Conservation (phyloP, 257 asterid genomes). For the Perilla frutescens region DNA sequence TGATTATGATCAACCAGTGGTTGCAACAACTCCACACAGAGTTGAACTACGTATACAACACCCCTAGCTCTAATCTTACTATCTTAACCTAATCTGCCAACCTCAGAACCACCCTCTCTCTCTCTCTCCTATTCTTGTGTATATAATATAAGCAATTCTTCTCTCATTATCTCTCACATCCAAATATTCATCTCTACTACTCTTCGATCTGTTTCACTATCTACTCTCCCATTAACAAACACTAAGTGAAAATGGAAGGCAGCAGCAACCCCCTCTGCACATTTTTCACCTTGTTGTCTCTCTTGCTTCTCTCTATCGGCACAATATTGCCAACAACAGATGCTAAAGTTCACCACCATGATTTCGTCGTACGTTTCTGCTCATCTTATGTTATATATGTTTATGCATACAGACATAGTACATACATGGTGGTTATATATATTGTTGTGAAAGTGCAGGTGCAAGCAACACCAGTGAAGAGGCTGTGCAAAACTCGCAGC, state of each 20-base stretch:
- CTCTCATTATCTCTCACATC: constrained; percentile 47
- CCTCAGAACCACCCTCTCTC: constrained; percentile 55
- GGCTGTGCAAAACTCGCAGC: constrained; percentile 77
- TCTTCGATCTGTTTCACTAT: too few species aligned
- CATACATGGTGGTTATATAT: neutral
- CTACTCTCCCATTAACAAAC: too few species aligned
- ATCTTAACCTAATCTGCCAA: constrained; percentile 78
- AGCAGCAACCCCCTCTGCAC: constrained; percentile 31
- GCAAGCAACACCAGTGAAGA: constrained; percentile 84
- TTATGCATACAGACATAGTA: too few species aligned
- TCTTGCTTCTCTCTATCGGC: constrained; percentile 51
- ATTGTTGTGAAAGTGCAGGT: constrained; percentile 45
- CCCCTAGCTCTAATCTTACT: constrained; percentile 40
- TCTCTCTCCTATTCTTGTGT: constrained; percentile 43
- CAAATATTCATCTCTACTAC: constrained; percentile 23
- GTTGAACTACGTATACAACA: constrained; percentile 50
- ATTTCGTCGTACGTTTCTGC: constrained; percentile 66
- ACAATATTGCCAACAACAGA: constrained; percentile 42
- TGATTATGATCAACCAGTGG: constrained; percentile 62
- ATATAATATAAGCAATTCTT: constrained; percentile 61
- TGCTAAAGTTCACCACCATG: constrained; percentile 66
- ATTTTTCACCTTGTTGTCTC: constrained; percentile 37
- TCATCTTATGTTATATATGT: neutral
- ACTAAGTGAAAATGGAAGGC: constrained; percentile 37
- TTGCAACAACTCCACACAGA: constrained; percentile 63